Evolutionary conservation across 2,329 filamentous ascomycete species (phyloP).

Genomic region (Claviceps africana): DNA sequence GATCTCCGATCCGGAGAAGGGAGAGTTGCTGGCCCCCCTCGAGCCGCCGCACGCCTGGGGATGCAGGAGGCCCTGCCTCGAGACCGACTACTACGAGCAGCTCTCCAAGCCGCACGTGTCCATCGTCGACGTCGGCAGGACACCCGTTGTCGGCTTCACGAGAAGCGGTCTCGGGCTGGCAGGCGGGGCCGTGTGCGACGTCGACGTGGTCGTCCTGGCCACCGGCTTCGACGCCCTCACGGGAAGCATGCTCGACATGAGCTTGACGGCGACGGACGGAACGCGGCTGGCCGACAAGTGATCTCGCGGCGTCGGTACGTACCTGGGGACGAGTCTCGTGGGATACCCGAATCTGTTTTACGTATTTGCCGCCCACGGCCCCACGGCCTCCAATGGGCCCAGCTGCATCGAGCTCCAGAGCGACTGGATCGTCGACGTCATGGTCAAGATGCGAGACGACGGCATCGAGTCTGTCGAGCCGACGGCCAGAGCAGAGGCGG

Average conservation of each 20-base stretch:
- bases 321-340: background rate
- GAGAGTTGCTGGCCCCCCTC: conserved; percentile 36
- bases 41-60: conserved; percentile 37
- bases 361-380: conserved; percentile 7
- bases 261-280: background rate
- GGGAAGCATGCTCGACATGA: background rate
- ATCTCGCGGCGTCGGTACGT: background rate
- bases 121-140: conserved; percentile 26
- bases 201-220: conserved; percentile 30
- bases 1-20: conserved; percentile 32
- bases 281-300: background rate
- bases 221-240: conserved; percentile 24
- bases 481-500: background rate
- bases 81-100: conserved; percentile 31
- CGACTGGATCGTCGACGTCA: conserved; percentile 1
- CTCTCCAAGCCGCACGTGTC: conserved; percentile 31
- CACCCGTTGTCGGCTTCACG: conserved; percentile 25
- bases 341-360: background rate
- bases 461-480: background rate
- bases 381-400: conserved; percentile 9
- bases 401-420: conserved; percentile 7
- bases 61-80: conserved; percentile 33
- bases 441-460: background rate
- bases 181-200: conserved; percentile 27
- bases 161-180: conserved; percentile 26